Evolutionary conservation across 2,329 filamentous ascomycete genomes (phyloP).

Genomic region (Aspergillus sp.): DNA sequence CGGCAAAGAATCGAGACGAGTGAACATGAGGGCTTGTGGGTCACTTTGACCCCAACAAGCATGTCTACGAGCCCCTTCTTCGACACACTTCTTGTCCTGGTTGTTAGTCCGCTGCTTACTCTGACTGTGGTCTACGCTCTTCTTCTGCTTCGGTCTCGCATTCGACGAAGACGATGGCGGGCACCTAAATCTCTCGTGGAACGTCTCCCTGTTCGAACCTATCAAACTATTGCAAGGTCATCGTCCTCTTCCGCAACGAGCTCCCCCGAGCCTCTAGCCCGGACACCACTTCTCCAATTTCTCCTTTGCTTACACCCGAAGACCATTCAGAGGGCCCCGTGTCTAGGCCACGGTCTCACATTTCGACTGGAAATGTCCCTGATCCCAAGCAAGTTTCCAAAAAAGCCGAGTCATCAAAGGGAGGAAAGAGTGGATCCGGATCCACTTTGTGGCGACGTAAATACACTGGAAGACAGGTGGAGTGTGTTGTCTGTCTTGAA

Average conservation of each 20-base stretch:
- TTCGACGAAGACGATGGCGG: slow-evolving; percentile 84
- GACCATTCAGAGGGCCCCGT: slow-evolving; percentile 23
- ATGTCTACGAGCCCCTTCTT: slow-evolving; percentile 88
- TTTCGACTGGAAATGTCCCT: slow-evolving; percentile 25
- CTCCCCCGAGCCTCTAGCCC: slow-evolving; percentile 59
- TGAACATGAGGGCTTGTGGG: slow-evolving; percentile 78
- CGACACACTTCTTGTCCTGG: slow-evolving; percentile 92
- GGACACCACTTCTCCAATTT: slow-evolving; percentile 64
- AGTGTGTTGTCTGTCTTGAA: slow-evolving; percentile 94
- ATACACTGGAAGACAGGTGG: slow-evolving; percentile 64
- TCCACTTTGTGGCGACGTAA: slow-evolving; percentile 46
- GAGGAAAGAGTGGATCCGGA: slow-evolving; percentile 43
- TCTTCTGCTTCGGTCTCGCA: slow-evolving; percentile 79
- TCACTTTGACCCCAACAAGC: slow-evolving; percentile 89
- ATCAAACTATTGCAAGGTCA: slow-evolving; percentile 72
- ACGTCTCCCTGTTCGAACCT: slow-evolving; percentile 88
- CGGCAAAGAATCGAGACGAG: slow-evolving; percentile 33
- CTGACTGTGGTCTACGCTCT: slow-evolving; percentile 89
- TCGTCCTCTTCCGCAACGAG: slow-evolving; percentile 55
- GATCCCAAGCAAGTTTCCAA: slow-evolving; percentile 13
- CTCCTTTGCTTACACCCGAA: slow-evolving; percentile 61
- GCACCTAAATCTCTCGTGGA: slow-evolving; percentile 97
- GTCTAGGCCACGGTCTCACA: slow-evolving; percentile 35
- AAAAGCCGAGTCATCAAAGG: slow-evolving; percentile 20
- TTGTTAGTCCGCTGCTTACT: slow-evolving; percentile 88